Evolutionary conservation across 1,284 basidiomycete species (phyloP).

Genomic region (Coniferiporia sulphurascens): DNA sequence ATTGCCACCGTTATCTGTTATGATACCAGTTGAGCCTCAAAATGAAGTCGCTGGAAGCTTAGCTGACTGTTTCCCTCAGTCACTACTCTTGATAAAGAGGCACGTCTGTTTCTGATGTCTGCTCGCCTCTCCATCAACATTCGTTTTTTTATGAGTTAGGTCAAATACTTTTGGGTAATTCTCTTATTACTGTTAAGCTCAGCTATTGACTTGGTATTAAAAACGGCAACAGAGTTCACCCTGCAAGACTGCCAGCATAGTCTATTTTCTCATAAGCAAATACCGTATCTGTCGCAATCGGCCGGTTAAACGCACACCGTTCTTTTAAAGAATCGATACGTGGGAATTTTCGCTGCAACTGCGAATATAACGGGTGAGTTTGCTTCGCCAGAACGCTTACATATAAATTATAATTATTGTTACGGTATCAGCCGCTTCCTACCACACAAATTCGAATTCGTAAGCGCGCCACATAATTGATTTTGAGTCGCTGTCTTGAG

Average conservation of each 20-base stretch:
- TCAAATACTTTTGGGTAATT: constrained; percentile 1
- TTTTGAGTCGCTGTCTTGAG: no score
- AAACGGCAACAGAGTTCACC: background rate
- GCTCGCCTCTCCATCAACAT: background rate
- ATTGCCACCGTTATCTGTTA: background rate
- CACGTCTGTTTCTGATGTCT: background rate
- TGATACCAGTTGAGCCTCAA: background rate
- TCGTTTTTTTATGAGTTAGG: background rate
- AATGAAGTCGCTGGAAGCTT: background rate
- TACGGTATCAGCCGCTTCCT: no score
- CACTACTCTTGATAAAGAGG: constrained; percentile 4
- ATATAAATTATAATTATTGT: background rate
- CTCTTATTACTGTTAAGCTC: background rate
- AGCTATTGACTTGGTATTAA: no score
- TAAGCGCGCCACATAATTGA: no score
- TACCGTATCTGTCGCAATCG: no score
- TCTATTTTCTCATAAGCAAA: background rate
- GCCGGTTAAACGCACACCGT: no score
- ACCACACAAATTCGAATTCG: no score
- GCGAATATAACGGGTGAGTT: no score
- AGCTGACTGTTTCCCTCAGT: background rate
- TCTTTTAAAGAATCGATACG: no score
- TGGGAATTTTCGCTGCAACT: no score
- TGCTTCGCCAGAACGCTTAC: no score
- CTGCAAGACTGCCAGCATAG: background rate